Percentiles rank a stretch among this genome's conserved stretches.
Conservation (phyloP, 345 rosid species). For the Sisymbrium altissimum region DNA sequence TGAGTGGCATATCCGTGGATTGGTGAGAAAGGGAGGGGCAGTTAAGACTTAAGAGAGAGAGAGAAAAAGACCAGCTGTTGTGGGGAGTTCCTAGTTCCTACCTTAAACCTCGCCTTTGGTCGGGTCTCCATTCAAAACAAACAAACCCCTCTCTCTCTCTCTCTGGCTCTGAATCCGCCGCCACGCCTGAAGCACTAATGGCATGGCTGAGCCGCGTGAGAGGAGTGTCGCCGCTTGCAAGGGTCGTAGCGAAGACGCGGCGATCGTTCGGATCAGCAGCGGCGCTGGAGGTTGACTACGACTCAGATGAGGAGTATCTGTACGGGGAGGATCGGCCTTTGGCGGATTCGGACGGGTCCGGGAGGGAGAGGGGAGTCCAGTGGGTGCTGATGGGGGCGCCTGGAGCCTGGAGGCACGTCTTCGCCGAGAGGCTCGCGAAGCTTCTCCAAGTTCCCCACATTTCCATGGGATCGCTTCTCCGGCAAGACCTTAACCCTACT, state of each 20-base stretch:
- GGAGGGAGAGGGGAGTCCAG: slow-evolving; percentile 73
- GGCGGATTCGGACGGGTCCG: slow-evolving; percentile 36
- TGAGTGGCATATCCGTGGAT: slow-evolving; percentile 37
- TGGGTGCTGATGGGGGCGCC: slow-evolving; percentile 93
- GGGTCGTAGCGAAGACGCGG: slow-evolving; percentile 8
- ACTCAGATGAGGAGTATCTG: slow-evolving; percentile 47
- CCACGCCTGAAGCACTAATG: slow-evolving; percentile 52
- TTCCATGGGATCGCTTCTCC: slow-evolving; percentile 83
- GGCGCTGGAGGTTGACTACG: slow-evolving; percentile 50
- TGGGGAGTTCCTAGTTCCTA: no score
- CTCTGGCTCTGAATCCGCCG: slow-evolving; percentile 22
- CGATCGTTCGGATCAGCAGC: slow-evolving; percentile 68
- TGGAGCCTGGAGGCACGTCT: slow-evolving; percentile 64
- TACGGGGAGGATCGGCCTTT: slow-evolving; percentile 32
- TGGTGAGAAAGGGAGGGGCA: not conserved
- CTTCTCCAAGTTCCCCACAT: slow-evolving; percentile 88
- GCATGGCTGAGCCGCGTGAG: slow-evolving; percentile 52
- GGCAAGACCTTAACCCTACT: slow-evolving; percentile 74
- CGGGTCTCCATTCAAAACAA: not conserved
- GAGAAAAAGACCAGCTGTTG: not conserved
- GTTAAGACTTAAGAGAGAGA: not conserved
- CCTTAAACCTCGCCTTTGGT: slow-evolving; percentile 37
- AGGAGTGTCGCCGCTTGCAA: slow-evolving; percentile 24
- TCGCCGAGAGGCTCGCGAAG: slow-evolving; percentile 74
- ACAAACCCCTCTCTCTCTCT: slow-evolving; percentile 20